Evolutionary conservation across 129 eudicot genomes (phyloP), one percentile per base, ranked within the genome.

Genomic region (Saposhnikovia divaricata): DNA sequence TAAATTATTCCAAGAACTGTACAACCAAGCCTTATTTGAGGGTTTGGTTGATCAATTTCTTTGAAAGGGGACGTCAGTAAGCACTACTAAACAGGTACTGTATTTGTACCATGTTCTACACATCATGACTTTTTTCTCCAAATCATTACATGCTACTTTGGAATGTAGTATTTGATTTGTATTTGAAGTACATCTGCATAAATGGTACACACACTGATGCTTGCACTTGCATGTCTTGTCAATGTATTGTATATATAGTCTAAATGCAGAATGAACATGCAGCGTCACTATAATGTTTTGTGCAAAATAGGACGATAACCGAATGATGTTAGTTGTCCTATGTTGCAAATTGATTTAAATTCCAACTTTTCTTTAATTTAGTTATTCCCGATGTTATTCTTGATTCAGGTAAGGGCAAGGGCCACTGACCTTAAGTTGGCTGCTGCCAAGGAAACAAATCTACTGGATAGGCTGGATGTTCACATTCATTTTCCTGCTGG

Each of bases 401-500:
- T 46, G 80, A 53, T 43, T 53, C 79, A 90, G 98, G 97, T 95
- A 40, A 85, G 99, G 83, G 82, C 97, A 27, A 90, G 97, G 88
- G 93, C 97, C 68, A 79, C 91, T 16, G 96, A 90, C 61, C 96
- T 95, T 63, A 89, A 89, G 37, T 82, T 95, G 86, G 90, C 86
- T 63, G 78, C 88, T 66, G 76, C 86, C 68, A 86, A 85, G 76
- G 90, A 84, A 80, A 81, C 81, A 68, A 92, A 92, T 85, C 84
- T 95, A 63, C 89, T 95, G 83, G 89, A 95, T 65, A 90, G 91
- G 38, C 85, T 90, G 72, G 97, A 95, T 74, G 85, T 95, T 71
- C 99, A 95, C 76, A 92, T 95, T 83, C 99, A 95, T 86, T 95
- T 95, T 73, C 99, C 99, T 66, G 99, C 99, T 15, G 99, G 99